Evolutionary conservation across 176 grass and related monocot genomes (phyloP).

Genomic region (Triticum urartu): DNA sequence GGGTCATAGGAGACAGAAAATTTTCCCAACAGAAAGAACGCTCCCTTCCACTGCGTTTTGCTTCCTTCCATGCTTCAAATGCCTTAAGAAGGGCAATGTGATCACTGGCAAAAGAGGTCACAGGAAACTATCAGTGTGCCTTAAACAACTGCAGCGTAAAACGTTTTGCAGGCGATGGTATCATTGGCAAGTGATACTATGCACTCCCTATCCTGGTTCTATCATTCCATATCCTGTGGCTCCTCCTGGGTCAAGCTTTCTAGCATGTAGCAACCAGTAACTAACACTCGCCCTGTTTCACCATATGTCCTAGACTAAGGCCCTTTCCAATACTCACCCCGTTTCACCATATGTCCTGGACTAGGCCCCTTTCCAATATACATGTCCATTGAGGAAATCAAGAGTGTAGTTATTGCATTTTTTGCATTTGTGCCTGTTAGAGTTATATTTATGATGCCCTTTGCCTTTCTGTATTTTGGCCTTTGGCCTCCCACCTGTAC

Average conservation of each 20-base stretch:
- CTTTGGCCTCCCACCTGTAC: no score
- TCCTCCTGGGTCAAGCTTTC: neutral
- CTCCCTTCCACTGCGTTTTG: constrained; percentile 67
- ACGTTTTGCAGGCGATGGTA: neutral
- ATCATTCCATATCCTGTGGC: neutral
- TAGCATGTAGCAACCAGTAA: constrained; percentile 5
- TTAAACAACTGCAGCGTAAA: neutral
- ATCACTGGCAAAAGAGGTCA: constrained; percentile 59
- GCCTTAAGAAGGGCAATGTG: constrained; percentile 89
- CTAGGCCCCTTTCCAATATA: neutral
- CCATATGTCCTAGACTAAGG: neutral
- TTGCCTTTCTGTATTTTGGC: no score
- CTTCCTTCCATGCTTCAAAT: constrained; percentile 87
- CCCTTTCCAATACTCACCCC: neutral
- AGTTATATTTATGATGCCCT: no score
- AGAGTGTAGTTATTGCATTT: neutral
- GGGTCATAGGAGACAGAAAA: constrained; percentile 74
- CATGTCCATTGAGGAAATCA: neutral
- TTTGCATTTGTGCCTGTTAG: neutral
- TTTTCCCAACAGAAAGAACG: constrained; percentile 93
- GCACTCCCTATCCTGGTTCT: neutral
- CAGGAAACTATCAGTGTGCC: constrained; percentile 26
- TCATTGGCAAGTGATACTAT: constrained; percentile 2
- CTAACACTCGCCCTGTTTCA: neutral
- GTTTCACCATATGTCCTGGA: neutral